Percentiles rank a stretch among this genome's conserved stretches.
These are phyloP conservation scores for Hydnum rufescens DNA, from an alignment of 768 basidiomycete species.

Conservation along the genomic window DNA sequence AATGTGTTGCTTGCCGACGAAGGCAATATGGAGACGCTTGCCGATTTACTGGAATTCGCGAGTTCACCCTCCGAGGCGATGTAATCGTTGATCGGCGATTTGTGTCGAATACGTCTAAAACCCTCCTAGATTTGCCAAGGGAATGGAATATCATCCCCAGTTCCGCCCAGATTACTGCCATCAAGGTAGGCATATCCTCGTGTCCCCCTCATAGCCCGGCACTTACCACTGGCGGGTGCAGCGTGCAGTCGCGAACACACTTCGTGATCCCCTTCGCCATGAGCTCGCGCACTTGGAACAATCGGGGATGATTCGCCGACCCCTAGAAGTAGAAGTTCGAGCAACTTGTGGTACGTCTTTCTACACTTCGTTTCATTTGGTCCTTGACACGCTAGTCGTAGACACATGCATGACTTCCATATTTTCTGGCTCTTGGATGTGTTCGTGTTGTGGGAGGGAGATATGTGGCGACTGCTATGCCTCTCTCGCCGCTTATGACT, in stretches of 20 bases:
- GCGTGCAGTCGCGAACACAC: too few relatives aligned
- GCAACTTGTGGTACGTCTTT: conserved; percentile 56
- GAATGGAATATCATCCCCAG: neutral
- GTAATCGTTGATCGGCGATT: neutral
- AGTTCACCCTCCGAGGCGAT: neutral
- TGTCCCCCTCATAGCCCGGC: too few relatives aligned
- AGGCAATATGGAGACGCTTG: neutral
- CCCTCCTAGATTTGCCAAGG: neutral
- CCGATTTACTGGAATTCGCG: neutral
- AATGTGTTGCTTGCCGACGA: neutral
- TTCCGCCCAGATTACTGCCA: neutral
- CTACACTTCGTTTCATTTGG: conserved; percentile 3
- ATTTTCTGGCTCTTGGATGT: conserved; percentile 81
- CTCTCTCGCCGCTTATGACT: conserved; percentile 37
- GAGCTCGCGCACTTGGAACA: conserved; percentile 43
- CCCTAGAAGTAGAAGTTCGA: conserved; percentile 63
- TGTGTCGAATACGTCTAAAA: neutral
- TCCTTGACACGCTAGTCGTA: too few relatives aligned
- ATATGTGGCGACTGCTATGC: conserved; percentile 70
- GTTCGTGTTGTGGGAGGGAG: conserved; percentile 76
- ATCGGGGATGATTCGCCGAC: conserved; percentile 43
- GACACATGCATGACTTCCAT: conserved; percentile 90
- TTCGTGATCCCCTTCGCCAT: too few relatives aligned
- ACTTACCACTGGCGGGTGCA: too few relatives aligned
- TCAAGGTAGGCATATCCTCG: conserved; percentile 21